Base-by-base conservation (phyloP, 768 basidiomycete species). In the Cystofilobasidium capitatum region DNA sequence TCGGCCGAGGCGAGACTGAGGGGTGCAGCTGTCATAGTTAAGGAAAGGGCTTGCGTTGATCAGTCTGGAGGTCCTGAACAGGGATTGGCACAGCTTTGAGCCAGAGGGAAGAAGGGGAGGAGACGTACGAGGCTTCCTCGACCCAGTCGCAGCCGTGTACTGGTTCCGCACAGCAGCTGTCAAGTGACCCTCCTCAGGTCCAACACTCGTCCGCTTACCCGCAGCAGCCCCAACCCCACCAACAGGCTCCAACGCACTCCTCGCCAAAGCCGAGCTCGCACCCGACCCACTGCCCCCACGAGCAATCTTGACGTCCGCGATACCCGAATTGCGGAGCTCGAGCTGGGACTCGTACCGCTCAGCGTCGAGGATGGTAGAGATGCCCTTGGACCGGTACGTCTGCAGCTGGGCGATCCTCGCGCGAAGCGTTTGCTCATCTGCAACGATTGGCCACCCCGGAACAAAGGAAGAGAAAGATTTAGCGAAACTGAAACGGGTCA, bases 331-430 rank as follows among this genome's bases (percentile, higher is more conserved):
- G 31, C 51, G 51, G 12, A 59, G 35, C 58, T 69, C 67, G 87
- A 35, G 82, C 79, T 62, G 84, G 79, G 74, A 91, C 55, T 92
- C 89, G 73, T 90, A 97, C 73, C 88, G 89, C 47, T 94, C 91
- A 39, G 93, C 88, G 71, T 97, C 94, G n/a, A 86, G 86, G 10
- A 85, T 78, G 1, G 88, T 88, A 2, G 85, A 85, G 33, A 99
- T 79, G 0, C 94, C 96, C 74, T 89, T 83, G 39, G 87, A 82
- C 10, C 94, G 86, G 76, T 90, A 94, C 58, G 87, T 85, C 74
- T 99, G 94, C 29, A 99, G 80, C 72, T 98, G 92, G 71, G 86
- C 83, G 74, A 98, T 94, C 44, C 87, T 82, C 76, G 90, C 91
- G 22, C 93, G 84, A 10, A 99, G 80, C 64, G 87, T 81, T 5